Percentiles rank a stretch among this genome's conserved stretches.
phyloP scores from a whole-genome alignment of 1,139 yeast genomes.

The Protomyces inouyei region DNA sequence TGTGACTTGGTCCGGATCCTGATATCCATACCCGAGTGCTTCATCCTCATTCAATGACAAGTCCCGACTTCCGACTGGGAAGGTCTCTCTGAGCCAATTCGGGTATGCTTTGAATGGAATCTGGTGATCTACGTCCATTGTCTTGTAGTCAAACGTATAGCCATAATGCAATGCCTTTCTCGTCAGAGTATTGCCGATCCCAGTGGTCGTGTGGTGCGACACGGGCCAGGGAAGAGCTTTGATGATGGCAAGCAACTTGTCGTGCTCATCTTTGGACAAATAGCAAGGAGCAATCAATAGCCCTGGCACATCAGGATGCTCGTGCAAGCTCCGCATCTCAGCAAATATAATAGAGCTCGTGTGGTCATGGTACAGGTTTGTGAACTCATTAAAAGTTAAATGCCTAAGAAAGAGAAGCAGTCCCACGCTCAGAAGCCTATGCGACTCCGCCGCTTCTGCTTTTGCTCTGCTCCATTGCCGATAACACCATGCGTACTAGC shows the following conservation, averaged over 20 bases:
- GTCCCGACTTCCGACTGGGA: not conserved
- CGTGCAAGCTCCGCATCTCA: not conserved
- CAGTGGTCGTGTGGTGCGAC: not conserved
- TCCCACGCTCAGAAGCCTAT: not conserved
- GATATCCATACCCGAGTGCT: not conserved
- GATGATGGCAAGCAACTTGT: not conserved
- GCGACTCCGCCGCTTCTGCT: not conserved
- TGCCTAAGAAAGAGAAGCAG: no score
- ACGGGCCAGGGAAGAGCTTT: not conserved
- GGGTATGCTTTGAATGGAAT: slow-evolving; percentile 10
- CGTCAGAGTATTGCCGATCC: not conserved
- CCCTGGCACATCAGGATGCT: not conserved
- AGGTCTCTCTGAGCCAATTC: slow-evolving; percentile 5
- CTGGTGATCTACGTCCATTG: slow-evolving; percentile 19
- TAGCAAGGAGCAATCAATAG: not conserved
- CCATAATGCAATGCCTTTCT: slow-evolving; percentile 21
- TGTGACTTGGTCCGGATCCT: slow-evolving; percentile 16
- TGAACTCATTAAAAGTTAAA: no score
- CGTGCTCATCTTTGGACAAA: not conserved
- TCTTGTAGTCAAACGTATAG: slow-evolving; percentile 14
- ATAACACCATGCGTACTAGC: not conserved
- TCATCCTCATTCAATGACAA: not conserved
- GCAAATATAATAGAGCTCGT: not conserved
- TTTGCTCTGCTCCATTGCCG: not conserved
- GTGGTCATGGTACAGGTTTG: not conserved